Evolutionary conservation across 2,329 filamentous ascomycete species (phyloP).

Genomic region (Rosellinia necatrix): DNA sequence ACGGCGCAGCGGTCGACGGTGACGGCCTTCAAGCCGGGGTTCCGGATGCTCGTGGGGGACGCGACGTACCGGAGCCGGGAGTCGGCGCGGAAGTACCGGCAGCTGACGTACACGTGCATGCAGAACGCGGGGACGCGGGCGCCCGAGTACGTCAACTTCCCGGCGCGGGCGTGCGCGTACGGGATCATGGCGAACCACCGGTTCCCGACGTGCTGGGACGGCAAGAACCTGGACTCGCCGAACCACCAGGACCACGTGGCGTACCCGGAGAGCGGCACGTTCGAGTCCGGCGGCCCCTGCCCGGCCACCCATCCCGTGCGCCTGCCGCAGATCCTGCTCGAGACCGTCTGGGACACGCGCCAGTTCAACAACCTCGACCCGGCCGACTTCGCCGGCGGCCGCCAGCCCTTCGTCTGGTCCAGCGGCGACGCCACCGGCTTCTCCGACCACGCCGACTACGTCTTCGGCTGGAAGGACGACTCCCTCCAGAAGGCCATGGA

Average conservation of each 20-base stretch:
- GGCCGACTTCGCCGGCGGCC: constrained; percentile 33
- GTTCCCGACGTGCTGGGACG: constrained; percentile 43
- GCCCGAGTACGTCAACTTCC: constrained; percentile 47
- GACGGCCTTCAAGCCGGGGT: constrained; percentile 52
- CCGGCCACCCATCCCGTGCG: constrained; percentile 47
- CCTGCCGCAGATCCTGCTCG: constrained; percentile 50
- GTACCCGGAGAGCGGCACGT: constrained; percentile 48
- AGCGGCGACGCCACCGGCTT: constrained; percentile 45
- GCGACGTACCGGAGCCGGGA: constrained; percentile 42
- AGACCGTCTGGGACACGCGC: constrained; percentile 41
- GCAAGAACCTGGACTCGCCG: constrained; percentile 41
- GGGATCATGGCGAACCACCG: constrained; percentile 51
- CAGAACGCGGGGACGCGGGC: constrained; percentile 44
- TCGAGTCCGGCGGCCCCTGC: constrained; percentile 50
- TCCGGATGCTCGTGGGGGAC: constrained; percentile 54
- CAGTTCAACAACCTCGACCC: constrained; percentile 33
- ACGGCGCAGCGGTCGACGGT: constrained; percentile 45
- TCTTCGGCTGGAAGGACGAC: constrained; percentile 51
- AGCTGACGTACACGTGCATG: constrained; percentile 48
- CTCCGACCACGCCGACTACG: constrained; percentile 48
- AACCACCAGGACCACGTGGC: constrained; percentile 47
- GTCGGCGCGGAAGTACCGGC: constrained; percentile 44
- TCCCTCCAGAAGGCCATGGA: constrained; percentile 48
- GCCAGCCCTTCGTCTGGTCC: constrained; percentile 47
- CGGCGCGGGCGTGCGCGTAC: constrained; percentile 44